Evolutionary conservation across 2,329 filamentous ascomycete species (phyloP).

Genomic region (Beauveria rudraprayagi): DNA sequence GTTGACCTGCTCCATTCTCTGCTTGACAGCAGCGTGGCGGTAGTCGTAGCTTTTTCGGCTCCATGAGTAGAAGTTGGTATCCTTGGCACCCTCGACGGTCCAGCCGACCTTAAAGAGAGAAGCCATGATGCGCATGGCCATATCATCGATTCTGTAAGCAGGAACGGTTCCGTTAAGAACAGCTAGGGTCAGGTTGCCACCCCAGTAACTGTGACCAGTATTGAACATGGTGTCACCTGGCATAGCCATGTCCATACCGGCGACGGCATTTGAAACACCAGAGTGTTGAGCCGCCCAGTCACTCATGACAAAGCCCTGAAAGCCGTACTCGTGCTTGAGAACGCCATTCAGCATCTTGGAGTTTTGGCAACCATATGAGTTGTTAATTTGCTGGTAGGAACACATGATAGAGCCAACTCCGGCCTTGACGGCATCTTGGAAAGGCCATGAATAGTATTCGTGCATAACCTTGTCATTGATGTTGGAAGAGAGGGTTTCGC

Average conservation of each 20-base stretch:
- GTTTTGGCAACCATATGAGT: slow-evolving; percentile 74
- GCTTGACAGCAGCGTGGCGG: slow-evolving; percentile 52
- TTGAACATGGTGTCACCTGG: slow-evolving; percentile 75
- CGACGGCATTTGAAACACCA: slow-evolving; percentile 56
- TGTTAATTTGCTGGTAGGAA: slow-evolving; percentile 72
- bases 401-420: slow-evolving; percentile 59
- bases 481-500: slow-evolving; percentile 51
- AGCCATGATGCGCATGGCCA: slow-evolving; percentile 76
- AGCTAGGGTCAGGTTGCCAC: slow-evolving; percentile 77
- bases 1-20: slow-evolving; percentile 63
- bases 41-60: slow-evolving; percentile 67
- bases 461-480: slow-evolving; percentile 68
- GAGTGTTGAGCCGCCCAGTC: slow-evolving; percentile 74
- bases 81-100: slow-evolving; percentile 31
- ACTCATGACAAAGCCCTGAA: slow-evolving; percentile 73
- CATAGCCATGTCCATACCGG: slow-evolving; percentile 84
- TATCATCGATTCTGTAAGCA: slow-evolving; percentile 82
- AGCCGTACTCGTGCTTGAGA: slow-evolving; percentile 71
- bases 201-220: slow-evolving; percentile 68
- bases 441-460: slow-evolving; percentile 72
- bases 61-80: slow-evolving; percentile 86
- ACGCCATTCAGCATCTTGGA: slow-evolving; percentile 66
- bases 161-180: slow-evolving; percentile 86
- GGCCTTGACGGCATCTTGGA: slow-evolving; percentile 62
- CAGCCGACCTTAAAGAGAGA: slow-evolving; percentile 60